A percentile compares a stretch with the other conserved stretches of the same genome.
These are phyloP conservation scores for Endocladia muricata DNA, from an alignment of 31 red algal species.

Conservation along the genomic window DNA sequence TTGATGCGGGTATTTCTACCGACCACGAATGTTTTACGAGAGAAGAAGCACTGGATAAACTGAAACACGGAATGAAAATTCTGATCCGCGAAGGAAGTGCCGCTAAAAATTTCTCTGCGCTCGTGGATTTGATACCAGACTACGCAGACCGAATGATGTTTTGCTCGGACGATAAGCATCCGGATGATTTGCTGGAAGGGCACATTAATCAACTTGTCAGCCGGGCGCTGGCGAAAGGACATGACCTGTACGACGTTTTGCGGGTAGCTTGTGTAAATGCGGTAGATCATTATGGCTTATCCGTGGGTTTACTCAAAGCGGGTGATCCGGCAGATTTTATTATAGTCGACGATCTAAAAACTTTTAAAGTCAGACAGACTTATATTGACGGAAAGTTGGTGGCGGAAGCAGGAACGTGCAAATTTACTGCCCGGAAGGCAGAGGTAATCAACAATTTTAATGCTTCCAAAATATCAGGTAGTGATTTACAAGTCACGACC, in stretches of 20 bases:
- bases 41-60: no score
- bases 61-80: no score
- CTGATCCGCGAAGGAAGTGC: no score
- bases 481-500: background rate
- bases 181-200: background rate
- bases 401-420: background rate
- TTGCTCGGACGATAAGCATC: constrained; percentile 4
- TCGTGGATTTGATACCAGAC: background rate
- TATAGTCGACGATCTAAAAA: no score
- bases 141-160: background rate
- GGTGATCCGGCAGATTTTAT: background rate
- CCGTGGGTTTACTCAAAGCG: background rate
- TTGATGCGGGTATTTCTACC: background rate
- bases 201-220: background rate
- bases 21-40: constrained; percentile 5
- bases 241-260: background rate
- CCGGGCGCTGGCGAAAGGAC: background rate
- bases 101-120: no score
- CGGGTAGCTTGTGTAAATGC: background rate
- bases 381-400: no score
- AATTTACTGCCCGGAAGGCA: background rate
- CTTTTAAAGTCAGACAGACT: no score
- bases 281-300: background rate
- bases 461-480: background rate
- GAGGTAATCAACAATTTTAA: constrained; percentile 1